Evolutionary conservation across 306 rosid species (phyloP).

Genomic region (Quercus robur): DNA sequence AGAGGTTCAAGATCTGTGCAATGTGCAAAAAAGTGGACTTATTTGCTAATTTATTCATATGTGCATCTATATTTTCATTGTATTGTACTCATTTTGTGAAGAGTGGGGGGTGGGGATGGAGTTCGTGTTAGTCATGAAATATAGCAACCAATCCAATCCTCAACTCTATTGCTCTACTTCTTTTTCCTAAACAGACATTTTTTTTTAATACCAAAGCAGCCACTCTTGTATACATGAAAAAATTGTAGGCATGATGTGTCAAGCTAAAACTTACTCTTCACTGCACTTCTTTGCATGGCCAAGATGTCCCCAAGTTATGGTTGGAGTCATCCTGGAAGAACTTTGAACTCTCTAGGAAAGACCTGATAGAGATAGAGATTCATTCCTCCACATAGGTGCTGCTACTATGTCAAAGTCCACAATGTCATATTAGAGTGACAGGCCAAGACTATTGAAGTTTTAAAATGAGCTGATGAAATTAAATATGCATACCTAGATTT

Average conservation of each 20-base stretch:
- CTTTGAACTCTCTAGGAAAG: neutral
- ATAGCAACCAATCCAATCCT: no score
- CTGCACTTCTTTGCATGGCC: neutral
- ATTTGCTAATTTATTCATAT: neutral
- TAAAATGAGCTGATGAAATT: neutral
- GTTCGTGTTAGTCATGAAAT: no score
- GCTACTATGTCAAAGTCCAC: neutral
- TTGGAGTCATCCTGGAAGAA: neutral
- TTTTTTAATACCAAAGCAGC: no score
- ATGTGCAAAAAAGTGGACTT: neutral
- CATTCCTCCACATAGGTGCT: neutral
- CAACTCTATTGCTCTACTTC: no score
- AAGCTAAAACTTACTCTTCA: neutral
- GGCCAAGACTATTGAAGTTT: neutral
- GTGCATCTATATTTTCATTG: neutral
- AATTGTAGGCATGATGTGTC: no score
- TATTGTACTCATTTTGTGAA: no score
- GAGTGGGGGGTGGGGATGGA: no score
- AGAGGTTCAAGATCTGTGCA: neutral
- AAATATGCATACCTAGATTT: neutral
- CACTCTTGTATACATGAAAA: no score
- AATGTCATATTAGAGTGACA: neutral
- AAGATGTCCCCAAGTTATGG: neutral
- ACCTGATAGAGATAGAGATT: neutral
- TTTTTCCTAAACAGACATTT: no score